Evolutionary conservation across 2,329 filamentous ascomycete species (phyloP), one percentile per base, ranked within the genome.

Genomic region (Paraphaeosphaeria sporulosa): DNA sequence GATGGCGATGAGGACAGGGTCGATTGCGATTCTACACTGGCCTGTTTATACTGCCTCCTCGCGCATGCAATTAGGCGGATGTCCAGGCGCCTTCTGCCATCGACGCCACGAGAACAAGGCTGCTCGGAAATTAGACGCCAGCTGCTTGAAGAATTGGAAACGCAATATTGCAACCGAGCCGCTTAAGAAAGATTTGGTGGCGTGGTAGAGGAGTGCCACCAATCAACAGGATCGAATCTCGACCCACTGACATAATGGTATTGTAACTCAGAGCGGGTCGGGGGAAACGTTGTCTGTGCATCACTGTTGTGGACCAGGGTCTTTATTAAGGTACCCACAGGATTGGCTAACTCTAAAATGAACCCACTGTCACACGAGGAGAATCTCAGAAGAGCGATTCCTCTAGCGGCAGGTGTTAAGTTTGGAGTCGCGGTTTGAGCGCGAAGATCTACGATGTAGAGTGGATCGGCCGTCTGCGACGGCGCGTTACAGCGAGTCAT

Each of bases 61-160:
- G 8, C 38, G 27, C 25, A 52, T 42, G 12, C 34, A 42, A 17
- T 23, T 30, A n/a, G n/a, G 50, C 50, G 36, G 34, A 10, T 30
- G 25, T 19, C 32, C 23, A 30, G 32, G 32, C 19, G 3, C 13
- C 34, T 10, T 52, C 21, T 21, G 43, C 19, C 3, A 23, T 32
- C 3, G 4, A 32, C 23, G 32, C 32, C 48, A 38, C 32, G 19
- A 51, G 19, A 40, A 13, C 48, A 21, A 51, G 48, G 48, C 5
- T 51, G 21, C 9, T 54, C 38, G 38, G 51, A 54, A 21, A 54
- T 54, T 27, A 54, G 25, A 21, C 38, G 23, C 25, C 25, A 54
- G 17, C 43, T 38, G 27, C 17, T 19, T 21, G 40, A 38, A 52
- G 36, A 42, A 23, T 25, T 51, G 48, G 30, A 4, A 10, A 38